Evolutionary conservation across 164 flowering plant genomes (phyloP), one percentile per base, ranked within the genome.

Genomic region (Vitis rupestris): DNA sequence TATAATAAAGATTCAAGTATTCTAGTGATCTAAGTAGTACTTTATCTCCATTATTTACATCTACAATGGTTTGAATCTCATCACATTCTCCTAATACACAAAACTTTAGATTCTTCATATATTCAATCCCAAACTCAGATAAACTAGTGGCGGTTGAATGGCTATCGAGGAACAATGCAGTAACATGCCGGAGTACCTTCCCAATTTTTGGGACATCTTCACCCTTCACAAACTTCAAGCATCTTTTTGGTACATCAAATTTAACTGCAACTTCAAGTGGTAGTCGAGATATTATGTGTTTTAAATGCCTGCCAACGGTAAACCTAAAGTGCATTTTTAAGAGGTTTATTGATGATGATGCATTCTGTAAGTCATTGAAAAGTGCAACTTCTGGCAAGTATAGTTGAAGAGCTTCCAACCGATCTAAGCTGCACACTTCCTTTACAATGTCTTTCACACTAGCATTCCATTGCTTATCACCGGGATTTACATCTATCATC

Each of bases 61-160:
- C 66, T 3, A 71, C 7, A 10, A 76, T 7, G 4, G 59, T 50
- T 54, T 59, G 49, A 14, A 76, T 23, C 59, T 64, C 70, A 59
- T 68, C 59, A 31, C 79, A 76, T 2, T 61, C 66, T 10, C 37
- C 51, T 9, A 76, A 17, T n/a, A 55, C n/a, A 27, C 76, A 76
- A 19, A 15, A 51, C 30, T 59, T 49, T 11, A 76, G 59, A 11
- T 13, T 11, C 30, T 63, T 61, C 54, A 66, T 29, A 10, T 64
- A 57, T 47, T 27, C 65, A 3, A 52, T 19, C 4, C 66, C 64
- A 15, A 76, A 72, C 23, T 67, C 66, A 9, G 72, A 67, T 15
- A 76, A 50, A 10, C 23, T 63, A 52, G 54, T 37, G 3, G 52
- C 51, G 29, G 47, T 60, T 31, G 11, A 2, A 64, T 72, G 75